Evolutionary conservation across 2,329 filamentous ascomycete genomes (phyloP), one percentile per base, ranked within the genome.

Genomic region (Diaporthe citri): DNA sequence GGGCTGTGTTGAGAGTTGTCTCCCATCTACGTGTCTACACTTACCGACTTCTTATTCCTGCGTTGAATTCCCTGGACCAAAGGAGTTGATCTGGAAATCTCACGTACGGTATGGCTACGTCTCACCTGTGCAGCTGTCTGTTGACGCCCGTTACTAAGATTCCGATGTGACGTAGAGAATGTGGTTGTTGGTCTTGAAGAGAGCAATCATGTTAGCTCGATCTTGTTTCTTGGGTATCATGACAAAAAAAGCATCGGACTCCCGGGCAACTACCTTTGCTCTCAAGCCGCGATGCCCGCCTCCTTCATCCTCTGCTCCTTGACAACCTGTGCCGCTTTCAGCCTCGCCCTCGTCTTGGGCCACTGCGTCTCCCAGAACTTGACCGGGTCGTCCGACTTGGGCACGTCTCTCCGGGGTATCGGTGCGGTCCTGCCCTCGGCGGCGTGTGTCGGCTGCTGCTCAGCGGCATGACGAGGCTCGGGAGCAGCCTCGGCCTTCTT

Each of bases 301-400:
- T 89, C 88, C 76, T 86, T 85, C 78, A 84, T 85, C 57, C 83
- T 80, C 72, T 89, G 85, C 77, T 91, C 86, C 71, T 90, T 89
- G 76, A 89, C 89, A 17, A 89, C 87, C 80, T 91, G 89, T 34
- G 89, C 89, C 73, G 87, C 90, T 77, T 88, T 88, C 55, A 92
- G 77, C 73, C 89, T 86, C 75, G 89, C 91, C 83, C 91, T 86
- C 1, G 88, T 91, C 73, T 75, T 76, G 52, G 75, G 75, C 75
- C 75, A 76, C 60, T 76, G 72, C 46, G 72, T 70, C 15, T 75
- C 62, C 75, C 75, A 76, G 69, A 75, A 76, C 39, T 70, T 62
- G 36, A 76, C 62, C 22, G 75, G 75, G 28, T 76, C 75, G 55
- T 64, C 73, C 4, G 75, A 76, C 60, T 75, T 77, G 62, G 74